A percentile compares a stretch with the other conserved stretches of the same genome.
phyloP scores from a whole-genome alignment of 2,329 filamentous ascomycete genomes.

The Zymoseptoria pseudotritici region DNA sequence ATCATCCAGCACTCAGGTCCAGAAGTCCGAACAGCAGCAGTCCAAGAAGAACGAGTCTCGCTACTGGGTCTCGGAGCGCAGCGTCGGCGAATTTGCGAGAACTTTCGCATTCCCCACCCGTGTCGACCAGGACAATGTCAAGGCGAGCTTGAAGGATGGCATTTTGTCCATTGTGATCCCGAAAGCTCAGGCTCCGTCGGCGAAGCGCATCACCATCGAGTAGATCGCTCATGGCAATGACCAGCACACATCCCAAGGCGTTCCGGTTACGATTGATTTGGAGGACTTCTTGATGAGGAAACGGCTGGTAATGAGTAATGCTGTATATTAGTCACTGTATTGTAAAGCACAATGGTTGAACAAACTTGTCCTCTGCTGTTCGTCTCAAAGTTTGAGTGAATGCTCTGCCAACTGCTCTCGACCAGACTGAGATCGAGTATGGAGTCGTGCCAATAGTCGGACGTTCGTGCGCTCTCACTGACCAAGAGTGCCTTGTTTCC shows the following conservation, averaged over 20 bases:
- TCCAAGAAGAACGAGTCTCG: constrained; percentile 41
- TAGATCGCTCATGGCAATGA: constrained; percentile 28
- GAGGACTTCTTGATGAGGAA: neutral
- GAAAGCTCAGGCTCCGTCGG: constrained; percentile 43
- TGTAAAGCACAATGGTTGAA: neutral
- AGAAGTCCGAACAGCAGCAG: constrained; percentile 28
- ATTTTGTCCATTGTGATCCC: constrained; percentile 52
- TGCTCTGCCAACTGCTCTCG: neutral
- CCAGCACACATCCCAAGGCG: neutral
- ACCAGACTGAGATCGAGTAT: neutral
- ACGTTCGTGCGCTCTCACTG: neutral
- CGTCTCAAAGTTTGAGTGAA: neutral
- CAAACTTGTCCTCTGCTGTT: neutral
- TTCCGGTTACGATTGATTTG: neutral
- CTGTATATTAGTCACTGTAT: neutral
- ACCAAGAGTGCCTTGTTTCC: neutral
- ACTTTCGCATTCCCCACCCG: constrained; percentile 51
- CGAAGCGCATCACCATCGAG: constrained; percentile 51
- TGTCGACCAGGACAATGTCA: constrained; percentile 55
- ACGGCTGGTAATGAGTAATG: neutral
- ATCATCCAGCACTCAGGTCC: constrained; percentile 8
- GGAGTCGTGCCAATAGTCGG: neutral
- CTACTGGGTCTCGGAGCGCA: constrained; percentile 63
- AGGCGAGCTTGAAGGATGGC: constrained; percentile 54
- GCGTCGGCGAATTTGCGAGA: constrained; percentile 52